phyloP scores from a whole-genome alignment of 1,284 basidiomycete species.

The Leccinum fallax region DNA sequence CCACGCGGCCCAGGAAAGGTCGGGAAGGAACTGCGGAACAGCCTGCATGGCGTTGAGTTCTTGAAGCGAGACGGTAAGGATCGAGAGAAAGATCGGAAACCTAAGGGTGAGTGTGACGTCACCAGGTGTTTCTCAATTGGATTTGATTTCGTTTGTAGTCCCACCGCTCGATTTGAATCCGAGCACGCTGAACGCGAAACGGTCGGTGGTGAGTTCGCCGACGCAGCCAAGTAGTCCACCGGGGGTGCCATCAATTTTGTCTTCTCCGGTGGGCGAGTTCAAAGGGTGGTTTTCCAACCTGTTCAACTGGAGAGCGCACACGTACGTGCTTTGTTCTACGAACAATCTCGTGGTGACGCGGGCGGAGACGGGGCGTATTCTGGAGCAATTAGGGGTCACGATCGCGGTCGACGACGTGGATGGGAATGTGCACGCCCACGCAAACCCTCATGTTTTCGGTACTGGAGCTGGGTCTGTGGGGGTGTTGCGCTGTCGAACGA shows the following conservation, averaged over 20 bases:
- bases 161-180: constrained; percentile 40
- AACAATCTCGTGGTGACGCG: constrained; percentile 66
- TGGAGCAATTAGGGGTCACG: constrained; percentile 67
- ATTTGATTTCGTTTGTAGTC: constrained; percentile 25
- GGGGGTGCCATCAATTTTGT: constrained; percentile 31
- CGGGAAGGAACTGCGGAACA: constrained; percentile 54
- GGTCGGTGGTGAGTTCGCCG: constrained; percentile 43
- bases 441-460: neutral
- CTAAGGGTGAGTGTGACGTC: constrained; percentile 48
- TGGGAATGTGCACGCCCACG: constrained; percentile 22
- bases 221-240: constrained; percentile 25
- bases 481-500: constrained; percentile 65
- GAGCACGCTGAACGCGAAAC: constrained; percentile 35
- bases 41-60: constrained; percentile 40
- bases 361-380: constrained; percentile 61
- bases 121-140: neutral
- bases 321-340: constrained; percentile 69
- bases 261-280: constrained; percentile 66
- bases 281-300: constrained; percentile 83
- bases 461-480: constrained; percentile 19
- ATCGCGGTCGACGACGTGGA: constrained; percentile 55
- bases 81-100: constrained; percentile 54
- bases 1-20: constrained; percentile 41
- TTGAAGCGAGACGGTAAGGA: constrained; percentile 43
- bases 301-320: constrained; percentile 72